Base-by-base conservation (phyloP, 441 rosid species). In the Caryocar brasiliense region DNA sequence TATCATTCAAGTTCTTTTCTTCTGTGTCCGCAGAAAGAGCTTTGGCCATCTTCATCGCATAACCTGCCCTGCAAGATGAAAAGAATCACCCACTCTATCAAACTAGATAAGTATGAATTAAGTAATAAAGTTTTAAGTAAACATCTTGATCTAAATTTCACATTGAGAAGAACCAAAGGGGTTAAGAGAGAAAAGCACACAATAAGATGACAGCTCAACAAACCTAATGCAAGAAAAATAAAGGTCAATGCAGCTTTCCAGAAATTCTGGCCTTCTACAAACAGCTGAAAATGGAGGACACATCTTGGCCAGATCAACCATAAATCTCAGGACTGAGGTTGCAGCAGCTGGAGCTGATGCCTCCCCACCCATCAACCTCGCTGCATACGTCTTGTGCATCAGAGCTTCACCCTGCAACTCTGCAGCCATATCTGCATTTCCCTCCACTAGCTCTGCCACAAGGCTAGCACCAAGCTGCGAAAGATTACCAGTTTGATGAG, bases 271-370 rank as follows among this genome's bases (percentile, higher is more conserved):
- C 43, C 96, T 80, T 71, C 89, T 81, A 85, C 98, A 91, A 54
- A 80, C 89, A 71, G 95, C 80, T 52, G 97, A 83, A 76, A 95
- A 95, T 23, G 87, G 76, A 51, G 96, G 91, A 56, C 85, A 91
- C 98, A 95, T 90, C 76, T 95, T 95, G 51, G 95, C 97, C 56
- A 95, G 75, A 73, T 95, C 99, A 81, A 95, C 99, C 99, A 95
- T 91, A 66, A 95, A 95, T 64, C 97, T 83, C 61, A 95, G 77
- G 56, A 95, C 86, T 11, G 99, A 77, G 28, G 98, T 95, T n/a
- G 98, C 98, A 61, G 98, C 91, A 64, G 95, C 95, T 64, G 99
- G 98, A 79, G 99, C 98, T 50, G 95, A 85, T 51, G 99, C 98
- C 75, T 91, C 98, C 35, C 99, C 99, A 55, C 97, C 95, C 99